Evolutionary conservation across 371 early-diverging fungal genomes (phyloP).

Genomic region (Saksenaea vasiformis): DNA sequence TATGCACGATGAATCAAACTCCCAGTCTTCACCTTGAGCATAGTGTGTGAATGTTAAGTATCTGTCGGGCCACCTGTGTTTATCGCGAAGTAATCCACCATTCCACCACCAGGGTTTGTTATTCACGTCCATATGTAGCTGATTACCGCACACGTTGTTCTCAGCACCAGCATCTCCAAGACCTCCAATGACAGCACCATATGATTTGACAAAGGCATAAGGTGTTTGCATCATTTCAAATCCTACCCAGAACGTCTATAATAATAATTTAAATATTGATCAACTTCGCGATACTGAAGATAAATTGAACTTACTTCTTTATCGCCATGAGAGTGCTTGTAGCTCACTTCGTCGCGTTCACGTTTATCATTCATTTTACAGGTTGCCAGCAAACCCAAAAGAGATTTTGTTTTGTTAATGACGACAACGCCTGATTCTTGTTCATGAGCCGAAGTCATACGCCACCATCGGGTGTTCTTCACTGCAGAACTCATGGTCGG

Average conservation of each 20-base stretch:
- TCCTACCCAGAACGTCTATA: slow-evolving; percentile 60
- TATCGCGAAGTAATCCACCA: slow-evolving; percentile 51
- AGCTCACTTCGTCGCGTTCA: slow-evolving; percentile 50
- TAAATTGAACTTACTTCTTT: slow-evolving; percentile 45
- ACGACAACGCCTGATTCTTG: slow-evolving; percentile 68
- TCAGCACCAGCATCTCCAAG: slow-evolving; percentile 46
- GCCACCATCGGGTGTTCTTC: slow-evolving; percentile 48
- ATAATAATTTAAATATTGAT: not conserved
- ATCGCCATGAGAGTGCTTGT: slow-evolving; percentile 55
- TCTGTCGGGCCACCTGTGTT: slow-evolving; percentile 35
- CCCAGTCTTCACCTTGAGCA: slow-evolving; percentile 37
- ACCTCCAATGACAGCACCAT: slow-evolving; percentile 59
- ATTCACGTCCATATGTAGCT: slow-evolving; percentile 44
- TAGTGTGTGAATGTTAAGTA: slow-evolving; percentile 35
- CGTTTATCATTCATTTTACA: slow-evolving; percentile 60
- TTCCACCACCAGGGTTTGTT: slow-evolving; percentile 54
- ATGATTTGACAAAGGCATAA: slow-evolving; percentile 53
- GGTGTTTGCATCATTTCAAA: slow-evolving; percentile 61
- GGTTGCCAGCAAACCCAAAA: slow-evolving; percentile 55
- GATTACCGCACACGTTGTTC: slow-evolving; percentile 55
- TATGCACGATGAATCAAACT: slow-evolving; percentile 36
- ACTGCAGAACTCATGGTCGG: slow-evolving; percentile 47
- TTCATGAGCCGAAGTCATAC: slow-evolving; percentile 50
- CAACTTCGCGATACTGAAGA: not conserved
- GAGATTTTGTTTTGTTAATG: slow-evolving; percentile 54